A percentile compares a stretch with the other conserved stretches of the same genome.
Conservation (phyloP, 306 rosid species). For the Abrus precatorius region DNA sequence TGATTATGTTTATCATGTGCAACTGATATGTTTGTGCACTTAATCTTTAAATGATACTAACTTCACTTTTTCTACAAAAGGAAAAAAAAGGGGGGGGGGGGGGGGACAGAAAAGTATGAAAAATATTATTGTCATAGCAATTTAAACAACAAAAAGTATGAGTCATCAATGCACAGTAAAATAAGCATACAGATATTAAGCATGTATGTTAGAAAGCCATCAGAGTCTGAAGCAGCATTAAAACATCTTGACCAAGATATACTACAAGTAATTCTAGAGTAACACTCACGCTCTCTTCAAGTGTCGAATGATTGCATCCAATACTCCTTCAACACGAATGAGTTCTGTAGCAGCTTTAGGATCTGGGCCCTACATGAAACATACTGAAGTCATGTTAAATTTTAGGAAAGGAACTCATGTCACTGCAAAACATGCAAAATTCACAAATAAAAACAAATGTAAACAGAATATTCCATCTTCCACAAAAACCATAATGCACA, state of each 20-base stretch:
- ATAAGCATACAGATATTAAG: slow-evolving; percentile 32
- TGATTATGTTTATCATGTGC: slow-evolving; percentile 1
- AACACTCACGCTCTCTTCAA: slow-evolving; percentile 86
- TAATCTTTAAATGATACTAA: neutral
- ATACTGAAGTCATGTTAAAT: slow-evolving; percentile 42
- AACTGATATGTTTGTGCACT: slow-evolving; percentile 20
- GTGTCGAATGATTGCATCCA: slow-evolving; percentile 85
- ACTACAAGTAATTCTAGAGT: slow-evolving; percentile 31
- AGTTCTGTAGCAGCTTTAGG: slow-evolving; percentile 87
- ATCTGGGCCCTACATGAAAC: slow-evolving; percentile 81
- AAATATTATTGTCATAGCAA: slow-evolving; percentile 6
- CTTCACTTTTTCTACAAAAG: slow-evolving; percentile 32
- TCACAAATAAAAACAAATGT: slow-evolving; percentile 37
- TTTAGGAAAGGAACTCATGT: slow-evolving; percentile 32
- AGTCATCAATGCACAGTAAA: slow-evolving; percentile 32
- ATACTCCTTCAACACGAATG: slow-evolving; percentile 80
- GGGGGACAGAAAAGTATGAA: slow-evolving; percentile 12
- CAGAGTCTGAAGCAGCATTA: slow-evolving; percentile 1
- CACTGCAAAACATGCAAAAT: slow-evolving; percentile 12
- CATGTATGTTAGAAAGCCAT: slow-evolving; percentile 29
- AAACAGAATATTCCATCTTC: slow-evolving; percentile 32
- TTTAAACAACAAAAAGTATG: slow-evolving; percentile 21
- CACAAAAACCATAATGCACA: slow-evolving; percentile 22
- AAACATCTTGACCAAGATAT: slow-evolving; percentile 27
- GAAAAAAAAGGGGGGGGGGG: too few relatives aligned